A percentile compares a stretch with the other conserved stretches of the same genome.
Evolutionary conservation across 106 monocot species (phyloP).

Genomic region (Vanilla planifolia): DNA sequence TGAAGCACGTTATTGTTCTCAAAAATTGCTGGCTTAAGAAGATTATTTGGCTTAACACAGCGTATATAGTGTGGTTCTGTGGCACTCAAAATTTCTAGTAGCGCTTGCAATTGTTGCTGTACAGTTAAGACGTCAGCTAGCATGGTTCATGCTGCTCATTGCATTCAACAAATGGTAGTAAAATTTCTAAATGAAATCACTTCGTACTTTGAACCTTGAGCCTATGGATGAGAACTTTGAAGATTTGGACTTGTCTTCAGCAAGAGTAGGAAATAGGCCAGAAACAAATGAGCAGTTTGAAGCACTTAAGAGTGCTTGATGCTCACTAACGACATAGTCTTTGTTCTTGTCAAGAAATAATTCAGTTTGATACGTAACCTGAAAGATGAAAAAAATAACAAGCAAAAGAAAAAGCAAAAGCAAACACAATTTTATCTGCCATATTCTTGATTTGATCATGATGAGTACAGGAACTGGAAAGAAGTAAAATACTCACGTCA

Average conservation of each 20-base stretch:
- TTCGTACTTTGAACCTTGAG: slow-evolving; percentile 61
- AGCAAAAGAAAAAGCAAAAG: background rate
- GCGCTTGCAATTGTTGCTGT: slow-evolving; percentile 77
- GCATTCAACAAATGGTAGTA: background rate
- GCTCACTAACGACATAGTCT: slow-evolving; percentile 76
- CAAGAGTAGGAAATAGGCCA: slow-evolving; percentile 49
- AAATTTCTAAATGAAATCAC: background rate
- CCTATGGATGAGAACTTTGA: slow-evolving; percentile 90
- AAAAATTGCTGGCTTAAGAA: slow-evolving; percentile 68
- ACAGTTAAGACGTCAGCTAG: background rate
- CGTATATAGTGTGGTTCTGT: slow-evolving; percentile 81
- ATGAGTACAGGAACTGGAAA: background rate
- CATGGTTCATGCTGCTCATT: background rate
- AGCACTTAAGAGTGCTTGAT: slow-evolving; percentile 60
- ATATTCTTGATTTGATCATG: background rate
- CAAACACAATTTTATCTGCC: no score
- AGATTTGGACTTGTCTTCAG: slow-evolving; percentile 65
- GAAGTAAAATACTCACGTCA: slow-evolving; percentile 40
- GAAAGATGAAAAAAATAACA: slow-evolving; percentile 18
- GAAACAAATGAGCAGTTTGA: slow-evolving; percentile 74
- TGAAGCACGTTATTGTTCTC: slow-evolving; percentile 80
- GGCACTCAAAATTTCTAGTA: slow-evolving; percentile 61
- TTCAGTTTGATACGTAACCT: slow-evolving; percentile 90
- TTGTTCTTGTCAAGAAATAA: slow-evolving; percentile 63
- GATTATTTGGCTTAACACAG: slow-evolving; percentile 71